Conservation (phyloP, 1,284 basidiomycete species). For the Ceratobasidium sp. region DNA sequence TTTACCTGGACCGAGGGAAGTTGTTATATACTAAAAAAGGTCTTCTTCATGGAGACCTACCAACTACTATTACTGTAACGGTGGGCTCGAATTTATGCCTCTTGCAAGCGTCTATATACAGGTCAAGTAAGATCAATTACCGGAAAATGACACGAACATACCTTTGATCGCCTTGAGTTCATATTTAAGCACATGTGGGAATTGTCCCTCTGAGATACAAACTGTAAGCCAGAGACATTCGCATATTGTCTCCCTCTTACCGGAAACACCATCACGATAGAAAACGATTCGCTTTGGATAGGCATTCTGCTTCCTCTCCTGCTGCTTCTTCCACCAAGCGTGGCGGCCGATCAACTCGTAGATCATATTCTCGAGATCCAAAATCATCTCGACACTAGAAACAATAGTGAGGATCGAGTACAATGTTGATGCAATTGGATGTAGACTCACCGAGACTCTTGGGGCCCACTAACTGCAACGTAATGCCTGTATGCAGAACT, state of each 20-base stretch:
- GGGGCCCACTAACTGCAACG: slow-evolving; percentile 70
- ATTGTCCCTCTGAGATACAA: slow-evolving; percentile 43
- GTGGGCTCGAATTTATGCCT: slow-evolving; percentile 45
- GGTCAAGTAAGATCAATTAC: not conserved
- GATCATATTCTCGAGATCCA: slow-evolving; percentile 73
- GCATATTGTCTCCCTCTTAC: not conserved
- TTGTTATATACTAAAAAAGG: no score
- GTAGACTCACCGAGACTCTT: slow-evolving; percentile 69
- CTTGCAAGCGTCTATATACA: slow-evolving; percentile 44
- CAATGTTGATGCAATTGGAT: no score
- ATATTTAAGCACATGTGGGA: slow-evolving; percentile 16
- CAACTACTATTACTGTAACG: slow-evolving; percentile 51
- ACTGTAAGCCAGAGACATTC: not conserved
- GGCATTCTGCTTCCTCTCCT: slow-evolving; percentile 41
- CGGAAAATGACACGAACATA: slow-evolving; percentile 52
- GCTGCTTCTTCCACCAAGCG: slow-evolving; percentile 25
- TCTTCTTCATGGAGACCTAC: not conserved
- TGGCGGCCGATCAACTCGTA: slow-evolving; percentile 39
- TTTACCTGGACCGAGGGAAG: slow-evolving; percentile 46
- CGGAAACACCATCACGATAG: slow-evolving; percentile 50
- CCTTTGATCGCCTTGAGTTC: slow-evolving; percentile 64
- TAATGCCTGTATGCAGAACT: slow-evolving; percentile 59
- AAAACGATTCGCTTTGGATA: slow-evolving; percentile 46
- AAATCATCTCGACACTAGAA: slow-evolving; percentile 69
- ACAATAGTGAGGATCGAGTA: no score